phyloP scores from a whole-genome alignment of 176 grass and related monocot genomes.

The Oryza glaberrima region DNA sequence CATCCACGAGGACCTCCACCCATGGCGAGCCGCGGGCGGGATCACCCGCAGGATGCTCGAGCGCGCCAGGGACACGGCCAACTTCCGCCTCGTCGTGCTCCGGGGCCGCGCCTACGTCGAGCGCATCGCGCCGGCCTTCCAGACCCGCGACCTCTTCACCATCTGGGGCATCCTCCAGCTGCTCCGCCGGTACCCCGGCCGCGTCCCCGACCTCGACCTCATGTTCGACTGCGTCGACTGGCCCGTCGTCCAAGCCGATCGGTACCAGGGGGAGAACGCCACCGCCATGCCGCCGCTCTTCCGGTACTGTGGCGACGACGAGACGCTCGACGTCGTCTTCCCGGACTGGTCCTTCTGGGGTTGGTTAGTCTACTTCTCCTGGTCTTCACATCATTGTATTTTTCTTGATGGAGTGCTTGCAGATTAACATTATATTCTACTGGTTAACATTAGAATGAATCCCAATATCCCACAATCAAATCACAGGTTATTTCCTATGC shows the following conservation, averaged over 20 bases:
- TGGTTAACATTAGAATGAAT: background rate
- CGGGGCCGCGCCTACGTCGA: constrained; percentile 62
- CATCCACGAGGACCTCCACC: constrained; percentile 85
- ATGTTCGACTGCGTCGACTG: constrained; percentile 85
- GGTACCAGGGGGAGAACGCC: constrained; percentile 51
- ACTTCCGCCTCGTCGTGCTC: constrained; percentile 69
- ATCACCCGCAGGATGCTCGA: constrained; percentile 72
- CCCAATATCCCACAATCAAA: background rate
- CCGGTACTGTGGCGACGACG: constrained; percentile 77
- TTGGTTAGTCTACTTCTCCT: constrained; percentile 69
- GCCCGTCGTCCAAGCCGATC: constrained; percentile 52
- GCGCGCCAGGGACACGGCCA: constrained; percentile 58
- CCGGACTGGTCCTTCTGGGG: constrained; percentile 99
- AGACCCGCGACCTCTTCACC: constrained; percentile 79
- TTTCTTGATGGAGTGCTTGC: background rate
- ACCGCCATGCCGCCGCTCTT: constrained; percentile 70
- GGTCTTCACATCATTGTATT: background rate
- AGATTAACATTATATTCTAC: background rate
- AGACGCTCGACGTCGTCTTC: constrained; percentile 77
- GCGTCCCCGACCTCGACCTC: constrained; percentile 82
- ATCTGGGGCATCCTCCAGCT: constrained; percentile 95
- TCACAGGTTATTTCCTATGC: background rate
- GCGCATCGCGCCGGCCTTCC: constrained; percentile 61
- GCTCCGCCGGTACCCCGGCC: constrained; percentile 70
- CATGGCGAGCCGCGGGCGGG: constrained; percentile 67